Percentiles rank a stretch among this genome's conserved stretches.
phyloP scores from a whole-genome alignment of 1,139 yeast genomes.

The Hansenula lynferdii region DNA sequence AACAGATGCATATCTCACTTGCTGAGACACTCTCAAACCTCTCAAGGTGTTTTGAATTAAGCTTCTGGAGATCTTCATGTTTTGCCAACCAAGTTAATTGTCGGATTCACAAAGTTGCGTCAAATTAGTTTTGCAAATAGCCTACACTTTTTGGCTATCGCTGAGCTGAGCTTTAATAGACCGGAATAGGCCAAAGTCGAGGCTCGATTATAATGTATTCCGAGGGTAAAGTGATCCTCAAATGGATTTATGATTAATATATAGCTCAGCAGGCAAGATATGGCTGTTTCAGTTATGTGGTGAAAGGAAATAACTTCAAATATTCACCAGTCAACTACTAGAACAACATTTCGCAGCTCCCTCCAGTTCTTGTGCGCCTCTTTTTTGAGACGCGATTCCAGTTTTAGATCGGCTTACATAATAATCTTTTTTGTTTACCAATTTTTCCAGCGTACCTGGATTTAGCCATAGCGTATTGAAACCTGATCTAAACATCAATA shows the following conservation, averaged over 20 bases:
- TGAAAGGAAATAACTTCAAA: too few species aligned
- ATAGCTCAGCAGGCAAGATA: too few species aligned
- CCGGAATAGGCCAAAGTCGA: too few species aligned
- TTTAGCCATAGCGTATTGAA: neutral
- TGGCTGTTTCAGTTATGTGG: too few species aligned
- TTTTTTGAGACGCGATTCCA: too few species aligned
- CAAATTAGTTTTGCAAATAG: too few species aligned
- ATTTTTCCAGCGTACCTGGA: neutral
- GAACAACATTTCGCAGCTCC: too few species aligned
- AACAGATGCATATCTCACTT: constrained; percentile 14
- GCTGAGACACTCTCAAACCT: neutral
- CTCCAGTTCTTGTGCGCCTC: too few species aligned
- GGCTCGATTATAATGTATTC: neutral
- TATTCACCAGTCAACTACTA: too few species aligned
- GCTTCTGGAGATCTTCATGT: neutral
- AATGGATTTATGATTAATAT: too few species aligned
- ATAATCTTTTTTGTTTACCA: neutral
- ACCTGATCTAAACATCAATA: neutral
- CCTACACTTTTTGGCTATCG: too few species aligned
- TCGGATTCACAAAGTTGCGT: neutral
- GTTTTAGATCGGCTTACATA: neutral
- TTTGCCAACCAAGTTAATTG: neutral
- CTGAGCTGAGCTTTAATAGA: too few species aligned
- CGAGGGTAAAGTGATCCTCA: neutral
- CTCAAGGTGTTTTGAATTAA: neutral